These are phyloP conservation scores for Diutina sp. DNA, from an alignment of 1,139 yeast species.

Conservation along the genomic window DNA sequence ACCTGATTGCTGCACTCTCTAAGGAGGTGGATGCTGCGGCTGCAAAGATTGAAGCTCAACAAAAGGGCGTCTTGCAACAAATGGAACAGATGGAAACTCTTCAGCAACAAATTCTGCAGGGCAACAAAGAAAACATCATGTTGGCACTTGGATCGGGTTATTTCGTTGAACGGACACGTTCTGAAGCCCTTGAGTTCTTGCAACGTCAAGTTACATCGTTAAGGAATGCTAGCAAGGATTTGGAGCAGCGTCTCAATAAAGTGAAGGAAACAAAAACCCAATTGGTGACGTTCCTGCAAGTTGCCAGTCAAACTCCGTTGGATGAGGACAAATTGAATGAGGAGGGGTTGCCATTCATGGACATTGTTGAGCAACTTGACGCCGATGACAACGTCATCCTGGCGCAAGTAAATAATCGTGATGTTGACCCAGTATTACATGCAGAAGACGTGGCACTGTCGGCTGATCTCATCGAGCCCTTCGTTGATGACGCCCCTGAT, in stretches of 20 bases:
- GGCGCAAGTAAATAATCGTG: neutral
- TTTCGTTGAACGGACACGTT: slow-evolving; percentile 33
- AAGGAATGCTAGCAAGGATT: slow-evolving; percentile 20
- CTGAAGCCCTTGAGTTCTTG: slow-evolving; percentile 34
- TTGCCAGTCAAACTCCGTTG: slow-evolving; percentile 6
- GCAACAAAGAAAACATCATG: slow-evolving; percentile 14
- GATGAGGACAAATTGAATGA: slow-evolving; percentile 6
- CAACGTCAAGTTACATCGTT: slow-evolving; percentile 25
- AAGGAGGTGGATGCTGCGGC: neutral
- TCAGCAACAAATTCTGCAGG: slow-evolving; percentile 4
- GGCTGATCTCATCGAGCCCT: neutral
- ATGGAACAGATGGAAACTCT: slow-evolving; percentile 6
- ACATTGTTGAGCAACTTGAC: slow-evolving; percentile 1
- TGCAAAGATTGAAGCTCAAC: slow-evolving; percentile 4
- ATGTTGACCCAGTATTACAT: neutral
- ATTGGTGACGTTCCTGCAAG: slow-evolving; percentile 15
- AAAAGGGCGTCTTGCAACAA: slow-evolving; percentile 8
- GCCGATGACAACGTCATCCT: neutral
- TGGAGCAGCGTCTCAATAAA: slow-evolving; percentile 29
- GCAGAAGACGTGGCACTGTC: neutral
- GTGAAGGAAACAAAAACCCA: slow-evolving; percentile 26
- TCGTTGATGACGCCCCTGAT: neutral
- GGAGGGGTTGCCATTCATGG: slow-evolving; percentile 3
- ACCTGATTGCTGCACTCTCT: neutral
- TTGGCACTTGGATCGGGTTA: slow-evolving; percentile 49